Percentiles rank a stretch among this genome's conserved stretches.
These are phyloP conservation scores for Acanthamoeba polyphaga DNA, from an alignment of 208 protist species.

Conservation along the genomic window DNA sequence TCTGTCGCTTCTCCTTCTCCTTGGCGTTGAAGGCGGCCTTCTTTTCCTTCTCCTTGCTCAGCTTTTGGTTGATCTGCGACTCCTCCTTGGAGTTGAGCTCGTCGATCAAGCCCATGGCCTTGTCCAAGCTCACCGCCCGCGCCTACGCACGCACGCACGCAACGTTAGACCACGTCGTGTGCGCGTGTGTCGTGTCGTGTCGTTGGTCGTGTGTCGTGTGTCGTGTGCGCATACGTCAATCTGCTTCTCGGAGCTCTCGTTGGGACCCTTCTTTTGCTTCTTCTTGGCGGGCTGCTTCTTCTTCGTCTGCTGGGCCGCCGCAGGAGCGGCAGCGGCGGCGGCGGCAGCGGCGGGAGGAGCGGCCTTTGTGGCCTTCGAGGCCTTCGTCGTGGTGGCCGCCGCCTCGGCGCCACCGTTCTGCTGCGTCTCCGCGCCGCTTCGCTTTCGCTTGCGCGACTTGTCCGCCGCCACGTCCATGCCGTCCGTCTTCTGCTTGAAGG, in stretches of 20 bases:
- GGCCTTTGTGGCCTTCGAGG: not conserved
- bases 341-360: not conserved
- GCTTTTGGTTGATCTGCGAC: conserved; percentile 18
- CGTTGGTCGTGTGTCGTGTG: not conserved
- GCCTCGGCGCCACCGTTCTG: not conserved
- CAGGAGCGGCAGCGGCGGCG: not conserved
- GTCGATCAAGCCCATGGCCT: conserved; percentile 45
- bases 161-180: not conserved
- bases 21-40: not conserved
- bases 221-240: not conserved
- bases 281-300: conserved; percentile 26
- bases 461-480: not conserved
- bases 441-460: conserved; percentile 36
- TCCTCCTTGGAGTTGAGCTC: not conserved
- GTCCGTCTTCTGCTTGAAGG: not conserved
- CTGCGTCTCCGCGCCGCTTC: not conserved
- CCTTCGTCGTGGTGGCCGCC: not conserved
- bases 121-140: conserved; percentile 23
- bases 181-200: not conserved
- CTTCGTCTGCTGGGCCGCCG: not conserved
- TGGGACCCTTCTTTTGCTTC: conserved; percentile 34
- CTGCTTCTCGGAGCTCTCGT: conserved; percentile 14
- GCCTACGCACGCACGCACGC: not conserved
- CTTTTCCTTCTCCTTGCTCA: conserved; percentile 50
- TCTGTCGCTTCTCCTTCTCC: conserved; percentile 14